Conservation (phyloP, 345 rosid genomes). For the Eucalyptus curtisii region DNA sequence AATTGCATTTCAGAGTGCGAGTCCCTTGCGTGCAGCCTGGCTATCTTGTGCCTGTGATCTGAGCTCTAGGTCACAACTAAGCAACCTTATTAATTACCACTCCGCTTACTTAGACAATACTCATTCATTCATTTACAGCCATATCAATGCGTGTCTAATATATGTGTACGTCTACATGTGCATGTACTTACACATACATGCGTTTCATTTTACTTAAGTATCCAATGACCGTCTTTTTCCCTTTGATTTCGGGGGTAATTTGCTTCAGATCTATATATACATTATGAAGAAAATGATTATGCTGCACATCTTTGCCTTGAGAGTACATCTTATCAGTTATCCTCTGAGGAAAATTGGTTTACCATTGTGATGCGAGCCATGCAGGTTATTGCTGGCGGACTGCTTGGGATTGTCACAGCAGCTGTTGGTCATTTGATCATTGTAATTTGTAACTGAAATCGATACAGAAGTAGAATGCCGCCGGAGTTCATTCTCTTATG, state of each 20-base stretch:
- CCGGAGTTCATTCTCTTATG: neutral
- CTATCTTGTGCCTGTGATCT: neutral
- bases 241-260: neutral
- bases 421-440: conserved; percentile 31
- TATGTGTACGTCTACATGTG: neutral
- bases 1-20: neutral
- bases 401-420: conserved; percentile 47
- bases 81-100: neutral
- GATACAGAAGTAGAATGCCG: neutral
- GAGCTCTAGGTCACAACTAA: neutral
- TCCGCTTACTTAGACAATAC: neutral
- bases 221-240: neutral
- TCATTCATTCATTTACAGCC: neutral
- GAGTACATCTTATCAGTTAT: neutral
- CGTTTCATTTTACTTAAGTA: neutral
- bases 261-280: neutral
- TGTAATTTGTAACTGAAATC: neutral
- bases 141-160: neutral
- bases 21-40: neutral
- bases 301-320: neutral
- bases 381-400: conserved; percentile 69
- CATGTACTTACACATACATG: neutral
- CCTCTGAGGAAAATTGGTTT: neutral
- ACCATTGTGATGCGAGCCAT: neutral
- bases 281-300: neutral